Evolutionary conservation across 768 basidiomycete species (phyloP), one percentile per base, ranked within the genome.

Genomic region (Psilocybe cyanescens): DNA sequence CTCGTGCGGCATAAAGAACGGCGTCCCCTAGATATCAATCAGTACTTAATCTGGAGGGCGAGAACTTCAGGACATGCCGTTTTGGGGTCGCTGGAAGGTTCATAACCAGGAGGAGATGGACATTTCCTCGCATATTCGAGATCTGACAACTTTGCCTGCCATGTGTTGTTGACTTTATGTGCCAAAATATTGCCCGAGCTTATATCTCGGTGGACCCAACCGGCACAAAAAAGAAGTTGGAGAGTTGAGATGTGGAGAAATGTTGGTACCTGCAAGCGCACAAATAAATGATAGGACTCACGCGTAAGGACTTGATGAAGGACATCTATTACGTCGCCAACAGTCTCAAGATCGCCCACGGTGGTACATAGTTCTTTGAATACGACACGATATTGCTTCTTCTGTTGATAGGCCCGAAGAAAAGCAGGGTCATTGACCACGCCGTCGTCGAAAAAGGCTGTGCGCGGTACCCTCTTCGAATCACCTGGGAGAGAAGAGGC

Each of bases 171-270:
- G 3, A 24, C 1, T 7, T 33, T 12, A 24, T 47, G 45, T 8
- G 56, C 56, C 44, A 57, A 3, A 57, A 57, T 30, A 31, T 49
- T 46, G 19, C 48, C 47, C 4, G 45, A 14, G 17, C 46, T 48
- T 14, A 51, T 54, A 31, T 51, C 56, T 6, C 56, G 44, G 28
- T 57, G 56, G 28, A 57, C 56, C 56, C 56, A 57, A 6, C 56
- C 56, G 1, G 41, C 56, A 17, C 44, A 46, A 46, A 57, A 57
- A 9, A 57, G 16, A 5, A 57, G 17, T 28, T 31, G 44, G 8
- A 57, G 12, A 16, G 56, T 46, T 57, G 8, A 16, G 28, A 44
- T 12, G 41, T 44, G 41, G 11, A 44, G 14, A 12, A 12, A 44
- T 44, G 4, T 4, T 44, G 11, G 6, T 35, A 35, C 41, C 1